Conservation (phyloP, 148 eudicot species). For the Camellia sinensis region DNA sequence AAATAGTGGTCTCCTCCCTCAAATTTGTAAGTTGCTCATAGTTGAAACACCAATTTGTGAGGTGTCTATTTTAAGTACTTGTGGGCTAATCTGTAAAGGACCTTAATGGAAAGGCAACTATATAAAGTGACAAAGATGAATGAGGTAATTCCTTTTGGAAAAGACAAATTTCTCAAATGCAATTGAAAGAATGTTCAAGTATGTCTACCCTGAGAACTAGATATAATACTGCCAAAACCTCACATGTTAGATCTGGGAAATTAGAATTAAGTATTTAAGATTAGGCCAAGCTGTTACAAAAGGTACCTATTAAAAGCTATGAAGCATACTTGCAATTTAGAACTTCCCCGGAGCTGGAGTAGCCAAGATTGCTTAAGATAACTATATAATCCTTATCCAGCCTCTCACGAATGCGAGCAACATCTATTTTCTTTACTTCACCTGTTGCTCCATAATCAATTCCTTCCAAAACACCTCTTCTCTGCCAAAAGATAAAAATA, state of each 20-base stretch:
- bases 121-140: not conserved
- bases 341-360: conserved; percentile 95
- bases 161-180: not conserved
- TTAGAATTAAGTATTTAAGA: not conserved
- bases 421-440: conserved; percentile 92
- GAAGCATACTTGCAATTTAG: conserved; percentile 94
- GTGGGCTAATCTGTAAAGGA: not conserved
- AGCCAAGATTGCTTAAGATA: conserved; percentile 80
- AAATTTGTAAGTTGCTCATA: not conserved
- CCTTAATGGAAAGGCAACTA: not conserved
- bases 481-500: conserved; percentile 37
- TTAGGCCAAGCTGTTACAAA: conserved; percentile 22
- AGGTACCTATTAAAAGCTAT: conserved; percentile 42
- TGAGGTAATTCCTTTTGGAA: not conserved
- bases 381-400: conserved; percentile 91
- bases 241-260: not conserved
- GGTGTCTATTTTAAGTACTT: not conserved
- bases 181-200: not conserved
- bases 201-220: not conserved
- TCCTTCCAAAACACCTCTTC: conserved; percentile 87
- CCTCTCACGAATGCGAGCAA: conserved; percentile 74
- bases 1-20: not conserved
- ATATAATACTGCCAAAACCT: not conserved
- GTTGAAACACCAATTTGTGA: not conserved
- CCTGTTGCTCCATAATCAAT: conserved; percentile 94